Base-by-base conservation (phyloP, 805 yeast genomes). In the Starmera quercuum region DNA sequence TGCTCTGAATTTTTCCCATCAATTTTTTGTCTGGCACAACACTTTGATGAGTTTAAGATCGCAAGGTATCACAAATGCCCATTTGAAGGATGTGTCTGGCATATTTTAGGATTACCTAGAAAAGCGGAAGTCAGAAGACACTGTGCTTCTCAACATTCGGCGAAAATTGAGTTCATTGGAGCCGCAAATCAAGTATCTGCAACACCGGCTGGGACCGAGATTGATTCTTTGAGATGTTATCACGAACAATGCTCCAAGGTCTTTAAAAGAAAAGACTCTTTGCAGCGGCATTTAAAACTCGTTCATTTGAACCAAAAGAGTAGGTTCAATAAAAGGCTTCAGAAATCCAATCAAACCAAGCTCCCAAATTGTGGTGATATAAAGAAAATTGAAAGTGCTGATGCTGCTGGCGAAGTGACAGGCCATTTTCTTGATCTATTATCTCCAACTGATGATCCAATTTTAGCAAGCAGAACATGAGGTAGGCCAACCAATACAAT, bases 181-280 rank as follows among this genome's bases (percentile, higher is more conserved):
- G 15, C 19, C 17, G 29, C 9, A 10, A 13, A 26, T 5, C 10
- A 26, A 11, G 29, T 16, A 11, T 15, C 17, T 11, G 19, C 29
- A 11, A 26, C 8, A 10, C 19, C 29, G 17, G 11, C 10, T 4
- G 20, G n/a, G 10, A 9, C 20, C 16, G 23, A 14, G 13, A 26
- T 13, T 20, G 34, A 34, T 9, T 24, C 18, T 14, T 39, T 40
- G n/a, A 28, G 39, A 5, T 64, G 69, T 36, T 41, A 54, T 0
- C 44, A 53, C 29, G 44, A 49, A 4, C 47, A 47, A 32, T 76
- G 83, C 43, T 64, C 61, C 8, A 71, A 68, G 40, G 46, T 44
- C 7, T 75, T 75, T 45, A 65, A 66, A 39, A 55, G 82, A 32
- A 65, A 63, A 34, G 82, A 76, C 47, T 68, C 79, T 1, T 59